These are phyloP conservation scores for Spongospora subterranea DNA, from an alignment of 208 protist genomes.

Conservation along the genomic window DNA sequence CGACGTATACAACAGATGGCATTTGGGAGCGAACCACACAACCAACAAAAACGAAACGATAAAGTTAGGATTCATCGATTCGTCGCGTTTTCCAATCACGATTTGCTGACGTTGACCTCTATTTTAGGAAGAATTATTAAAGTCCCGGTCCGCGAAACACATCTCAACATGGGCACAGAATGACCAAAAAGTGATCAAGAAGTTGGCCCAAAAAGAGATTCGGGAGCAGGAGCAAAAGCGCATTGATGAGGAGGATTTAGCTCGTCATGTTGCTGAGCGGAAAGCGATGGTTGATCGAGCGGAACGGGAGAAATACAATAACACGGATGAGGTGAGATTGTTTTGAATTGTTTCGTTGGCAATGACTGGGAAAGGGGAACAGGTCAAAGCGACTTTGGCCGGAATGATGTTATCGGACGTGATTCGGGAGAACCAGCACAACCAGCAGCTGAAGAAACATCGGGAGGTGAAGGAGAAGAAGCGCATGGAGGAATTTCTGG, in stretches of 20 bases:
- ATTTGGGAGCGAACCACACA: background rate
- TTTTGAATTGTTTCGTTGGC: background rate
- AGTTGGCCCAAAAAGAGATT: background rate
- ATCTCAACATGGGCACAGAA: background rate
- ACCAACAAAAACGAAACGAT: background rate
- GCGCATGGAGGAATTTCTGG: background rate
- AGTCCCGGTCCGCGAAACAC: background rate
- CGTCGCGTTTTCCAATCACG: background rate
- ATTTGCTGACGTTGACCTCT: background rate
- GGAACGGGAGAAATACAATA: slow-evolving; percentile 33
- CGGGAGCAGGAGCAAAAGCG: slow-evolving; percentile 3
- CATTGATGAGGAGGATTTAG: background rate
- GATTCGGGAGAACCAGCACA: background rate
- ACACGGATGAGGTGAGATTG: background rate
- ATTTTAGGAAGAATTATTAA: background rate
- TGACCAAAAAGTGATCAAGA: background rate
- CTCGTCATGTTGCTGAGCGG: slow-evolving; percentile 3
- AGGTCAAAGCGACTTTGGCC: slow-evolving; percentile 46
- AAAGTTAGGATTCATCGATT: background rate
- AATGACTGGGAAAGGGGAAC: background rate
- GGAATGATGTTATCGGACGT: slow-evolving; percentile 28
- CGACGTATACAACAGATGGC: background rate
- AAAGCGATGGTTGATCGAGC: slow-evolving; percentile 6
- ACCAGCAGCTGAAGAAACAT: background rate
- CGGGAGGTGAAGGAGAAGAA: background rate